Conservation (phyloP, 179 eudicot genomes). For the Silene coronaria region DNA sequence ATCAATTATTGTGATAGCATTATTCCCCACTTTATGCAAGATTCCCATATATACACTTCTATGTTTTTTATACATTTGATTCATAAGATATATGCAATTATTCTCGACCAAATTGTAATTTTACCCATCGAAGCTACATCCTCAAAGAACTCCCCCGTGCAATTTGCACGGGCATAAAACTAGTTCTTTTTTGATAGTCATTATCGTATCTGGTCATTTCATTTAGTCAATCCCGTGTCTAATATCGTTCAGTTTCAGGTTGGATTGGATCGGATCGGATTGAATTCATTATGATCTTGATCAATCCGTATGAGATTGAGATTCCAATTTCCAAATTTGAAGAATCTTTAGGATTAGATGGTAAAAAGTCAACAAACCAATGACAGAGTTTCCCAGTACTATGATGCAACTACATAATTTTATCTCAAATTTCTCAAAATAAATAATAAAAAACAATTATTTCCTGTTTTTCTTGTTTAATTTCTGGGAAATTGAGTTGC, state of each 20-base stretch:
- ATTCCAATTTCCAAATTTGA: neutral
- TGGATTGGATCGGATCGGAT: neutral
- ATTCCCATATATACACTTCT: too few species aligned
- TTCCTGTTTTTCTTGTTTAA: neutral
- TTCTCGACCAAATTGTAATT: too few species aligned
- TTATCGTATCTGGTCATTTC: too few species aligned
- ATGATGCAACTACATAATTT: neutral
- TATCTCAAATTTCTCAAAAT: neutral
- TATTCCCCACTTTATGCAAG: too few species aligned
- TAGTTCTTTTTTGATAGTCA: too few species aligned
- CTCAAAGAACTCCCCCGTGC: too few species aligned
- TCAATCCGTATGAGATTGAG: neutral
- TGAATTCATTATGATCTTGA: neutral
- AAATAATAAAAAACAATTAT: neutral
- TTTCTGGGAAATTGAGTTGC: neutral
- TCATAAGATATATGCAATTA: too few species aligned
- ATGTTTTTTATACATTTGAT: too few species aligned
- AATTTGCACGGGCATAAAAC: too few species aligned
- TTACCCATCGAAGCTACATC: too few species aligned
- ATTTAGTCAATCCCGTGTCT: too few species aligned
- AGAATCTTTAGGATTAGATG: neutral
- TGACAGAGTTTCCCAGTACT: neutral
- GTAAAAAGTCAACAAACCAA: constrained; percentile 11
- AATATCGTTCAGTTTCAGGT: neutral
- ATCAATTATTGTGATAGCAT: too few species aligned